A percentile compares a stretch with the other conserved stretches of the same genome.
phyloP scores from a whole-genome alignment of 192 early-diverging fungal genomes.

The Funneliformis mosseae region DNA sequence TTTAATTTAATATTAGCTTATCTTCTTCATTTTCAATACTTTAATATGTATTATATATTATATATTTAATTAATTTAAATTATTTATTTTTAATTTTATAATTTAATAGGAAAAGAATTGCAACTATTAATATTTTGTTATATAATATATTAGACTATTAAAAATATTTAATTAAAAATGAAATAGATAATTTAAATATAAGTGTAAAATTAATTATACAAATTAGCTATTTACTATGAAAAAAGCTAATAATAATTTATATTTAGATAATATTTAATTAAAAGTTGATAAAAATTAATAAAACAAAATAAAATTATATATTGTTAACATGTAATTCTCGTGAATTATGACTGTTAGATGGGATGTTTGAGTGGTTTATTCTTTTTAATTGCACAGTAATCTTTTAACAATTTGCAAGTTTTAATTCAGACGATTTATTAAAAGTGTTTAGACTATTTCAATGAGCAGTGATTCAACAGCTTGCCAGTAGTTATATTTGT shows the following conservation, averaged over 20 bases:
- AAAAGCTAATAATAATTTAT: neutral
- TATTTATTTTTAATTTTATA: neutral
- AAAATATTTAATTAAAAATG: neutral
- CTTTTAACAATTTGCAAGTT: no score
- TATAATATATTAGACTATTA: neutral
- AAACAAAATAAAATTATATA: neutral
- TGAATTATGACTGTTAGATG: neutral
- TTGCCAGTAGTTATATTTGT: no score
- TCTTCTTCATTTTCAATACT: neutral
- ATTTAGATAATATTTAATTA: neutral
- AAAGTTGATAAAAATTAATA: neutral
- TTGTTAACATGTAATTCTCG: neutral
- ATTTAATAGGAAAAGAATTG: neutral
- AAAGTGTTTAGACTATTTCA: no score
- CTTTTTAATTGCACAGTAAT: no score
- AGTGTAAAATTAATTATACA: neutral
- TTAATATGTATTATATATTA: neutral
- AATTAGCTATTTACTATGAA: neutral
- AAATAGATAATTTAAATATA: neutral
- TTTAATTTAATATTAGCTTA: neutral
- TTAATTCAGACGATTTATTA: no score
- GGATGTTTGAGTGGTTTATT: no score
- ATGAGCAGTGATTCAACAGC: no score
- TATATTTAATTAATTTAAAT: neutral
- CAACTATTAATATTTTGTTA: neutral